Base-by-base conservation (phyloP, 2,329 filamentous ascomycete species). In the Fusarium albidum region DNA sequence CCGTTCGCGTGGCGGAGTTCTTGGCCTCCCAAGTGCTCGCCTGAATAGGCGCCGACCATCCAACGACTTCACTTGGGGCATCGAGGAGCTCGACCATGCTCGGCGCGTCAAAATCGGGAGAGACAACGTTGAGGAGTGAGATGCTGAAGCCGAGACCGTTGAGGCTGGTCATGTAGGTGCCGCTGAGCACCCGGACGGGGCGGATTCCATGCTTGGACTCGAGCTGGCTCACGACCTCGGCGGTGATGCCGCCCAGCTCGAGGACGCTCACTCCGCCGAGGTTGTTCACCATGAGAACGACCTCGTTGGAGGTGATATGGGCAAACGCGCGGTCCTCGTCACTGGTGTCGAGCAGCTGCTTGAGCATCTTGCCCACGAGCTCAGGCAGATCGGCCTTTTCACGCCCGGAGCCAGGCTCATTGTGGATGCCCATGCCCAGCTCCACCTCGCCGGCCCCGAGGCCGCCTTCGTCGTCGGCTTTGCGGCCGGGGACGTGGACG, bases 401-500 rank as follows among this genome's bases (percentile, higher is more conserved):
- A 26, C 81, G 74, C 6, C 77, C 79, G 5, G 79, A 85, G 3
- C 84, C 84, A 0, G 83, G 75, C 70, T 89, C 87, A 65, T 91
- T 91, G 70, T 92, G 89, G 62, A 91, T 91, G 11, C 89, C 89
- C 89, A 92, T 92, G 25, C 89, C 89, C 40, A 88, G 75, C 71
- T 88, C 85, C 21, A 86, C 82, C 68, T 87, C 82, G 32, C 77
- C 81, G 4, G 64, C 72, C 39, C 75, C 79, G 51, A 94, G 73
- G 34, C 64, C 71, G 25, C 86, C 85, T 18, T 85, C 83, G 35
- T 79, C 80, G 59, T 85, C 82, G 7, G 78, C 69, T 2, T 78
- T 82, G 55, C 92, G 83, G 5, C 94, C 93, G 0, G 94, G 94
- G 1, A 97, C 91, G 69, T 97, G 94, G n/a, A 97, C 93, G 70